Evolutionary conservation across 2,329 filamentous ascomycete genomes (phyloP), one percentile per base, ranked within the genome.

Genomic region (Diaporthe sp.): DNA sequence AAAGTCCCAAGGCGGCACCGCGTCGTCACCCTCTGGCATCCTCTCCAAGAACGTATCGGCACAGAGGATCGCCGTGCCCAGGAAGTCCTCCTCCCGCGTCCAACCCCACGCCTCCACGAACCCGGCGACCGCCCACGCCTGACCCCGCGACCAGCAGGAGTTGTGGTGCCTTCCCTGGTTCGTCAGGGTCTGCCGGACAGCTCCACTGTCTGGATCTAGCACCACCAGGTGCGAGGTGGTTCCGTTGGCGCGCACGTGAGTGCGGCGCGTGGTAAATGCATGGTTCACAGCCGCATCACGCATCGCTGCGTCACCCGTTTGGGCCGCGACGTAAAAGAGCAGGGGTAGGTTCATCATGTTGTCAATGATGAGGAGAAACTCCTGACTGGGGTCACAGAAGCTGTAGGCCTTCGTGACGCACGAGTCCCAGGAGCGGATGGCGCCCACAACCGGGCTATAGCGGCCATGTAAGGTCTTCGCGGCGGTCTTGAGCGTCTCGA

Each of bases 1-100:
- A 58, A 89, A 89, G 72, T 89, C 87, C 87, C 87, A 89, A 2
- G 83, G 82, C 0, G 87, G 86, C 5, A 88, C 84, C 0, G 81
- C 78, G 22, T 82, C 82, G 1, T 47, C 60, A 1, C 40, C 60
- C 3, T 80, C 79, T 0, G 83, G 81, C 25, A 87, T 79, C 6
- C 82, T 79, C 0, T 70, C 60, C 4, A 89, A 76, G 75, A 89
- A 89, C 73, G 86, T 87, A 40, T 87, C 81, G 0, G 86, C 86
- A 52, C 86, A 85, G 3, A 79, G 77, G 4, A 82, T 79, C 0
- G 87, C 84, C 3, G 87, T 87, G 0, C 82, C 77, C 0, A 88
- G 81, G 73, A 87, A 88, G 1, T 80, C 80, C 0, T 50, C 55
- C 35, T 86, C 83, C 15, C 82, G 80, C 0, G 85, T 88, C 86